Percentiles rank a stretch among this genome's conserved stretches.
Evolutionary conservation across 176 grass and related monocot species (phyloP).

Genomic region (Pharus latifolius): DNA sequence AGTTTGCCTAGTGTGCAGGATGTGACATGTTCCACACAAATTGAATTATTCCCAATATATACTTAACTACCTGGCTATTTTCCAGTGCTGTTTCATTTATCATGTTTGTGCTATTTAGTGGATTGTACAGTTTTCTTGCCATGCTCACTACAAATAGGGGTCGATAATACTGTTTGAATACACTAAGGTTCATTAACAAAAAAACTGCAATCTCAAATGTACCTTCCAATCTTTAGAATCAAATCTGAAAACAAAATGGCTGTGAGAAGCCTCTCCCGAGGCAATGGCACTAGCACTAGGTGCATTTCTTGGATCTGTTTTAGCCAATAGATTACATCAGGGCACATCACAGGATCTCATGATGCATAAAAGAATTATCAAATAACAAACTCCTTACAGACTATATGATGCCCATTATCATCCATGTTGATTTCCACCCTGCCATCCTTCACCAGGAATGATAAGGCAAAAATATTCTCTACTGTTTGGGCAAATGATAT

Average conservation of each 20-base stretch:
- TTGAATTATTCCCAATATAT: too few species aligned
- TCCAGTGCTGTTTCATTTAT: too few species aligned
- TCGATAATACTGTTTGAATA: too few species aligned
- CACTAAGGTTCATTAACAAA: too few species aligned
- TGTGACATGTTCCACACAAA: too few species aligned
- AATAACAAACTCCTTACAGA: constrained; percentile 44
- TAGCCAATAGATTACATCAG: background rate
- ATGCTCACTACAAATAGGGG: too few species aligned
- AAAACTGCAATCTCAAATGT: background rate
- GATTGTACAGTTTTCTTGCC: too few species aligned
- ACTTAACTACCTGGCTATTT: too few species aligned
- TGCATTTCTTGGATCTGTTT: constrained; percentile 77
- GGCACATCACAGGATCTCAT: background rate
- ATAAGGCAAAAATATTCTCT: constrained; percentile 82
- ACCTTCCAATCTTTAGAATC: constrained; percentile 96
- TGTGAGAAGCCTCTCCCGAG: constrained; percentile 48
- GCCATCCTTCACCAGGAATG: constrained; percentile 90
- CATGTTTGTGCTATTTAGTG: too few species aligned
- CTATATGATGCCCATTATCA: constrained; percentile 43
- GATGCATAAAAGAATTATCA: background rate
- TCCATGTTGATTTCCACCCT: constrained; percentile 62
- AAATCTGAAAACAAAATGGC: constrained; percentile 73
- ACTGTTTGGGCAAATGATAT: constrained; percentile 79
- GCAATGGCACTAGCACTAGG: constrained; percentile 33
- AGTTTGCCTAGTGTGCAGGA: too few species aligned